Base-by-base conservation (phyloP, 1,284 basidiomycete species). In the Erythrobasidium hasegawianum region DNA sequence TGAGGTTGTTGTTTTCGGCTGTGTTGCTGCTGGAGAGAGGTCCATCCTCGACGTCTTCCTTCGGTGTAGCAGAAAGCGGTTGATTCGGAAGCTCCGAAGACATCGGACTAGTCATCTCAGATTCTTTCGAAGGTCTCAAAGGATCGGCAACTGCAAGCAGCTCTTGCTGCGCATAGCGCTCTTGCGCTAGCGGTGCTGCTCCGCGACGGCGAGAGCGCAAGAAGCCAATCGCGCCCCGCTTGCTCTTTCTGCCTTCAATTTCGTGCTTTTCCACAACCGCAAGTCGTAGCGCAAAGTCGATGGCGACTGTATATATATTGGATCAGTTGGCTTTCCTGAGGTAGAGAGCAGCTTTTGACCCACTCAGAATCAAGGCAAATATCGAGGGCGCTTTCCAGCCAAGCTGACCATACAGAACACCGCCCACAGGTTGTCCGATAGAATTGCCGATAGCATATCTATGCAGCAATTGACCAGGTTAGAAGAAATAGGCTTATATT, bases 331-430 rank as follows among this genome's bases (percentile, higher is more conserved):
- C n/a, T n/a, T n/a, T n/a, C n/a, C n/a, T n/a, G n/a, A 20, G n/a
- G 16, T 22, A 8, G 18, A 29, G 8, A 26, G 26, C n/a, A 33
- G 5, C 33, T 33, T 33, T 33, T 4, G 27, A 27, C 61, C 27
- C 27, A 64, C 61, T 52, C 41, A 65, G 62, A 33, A 58, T 53
- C 5, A 65, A 38, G 1, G 62, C 62, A 24, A 65, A 65, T 2
- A 65, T 47, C 13, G 62, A 57, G 13, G 62, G 62, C 18, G 62
- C 62, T n/a, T 65, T 57, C 62, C 62, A 65, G 13, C 62, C 62
- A n/a, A 65, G 56, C 22, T 65, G 55, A 10, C 62, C 62, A 20
- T 65, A 65, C 7, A 65, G 45, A 38, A 65, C 62, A 41, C 62
- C 62, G 22, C 62, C 62, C 16, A 65, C 40, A 5, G 62, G 62